Conservation (phyloP, 768 basidiomycete species). For the Mrakia hoshinonis region DNA sequence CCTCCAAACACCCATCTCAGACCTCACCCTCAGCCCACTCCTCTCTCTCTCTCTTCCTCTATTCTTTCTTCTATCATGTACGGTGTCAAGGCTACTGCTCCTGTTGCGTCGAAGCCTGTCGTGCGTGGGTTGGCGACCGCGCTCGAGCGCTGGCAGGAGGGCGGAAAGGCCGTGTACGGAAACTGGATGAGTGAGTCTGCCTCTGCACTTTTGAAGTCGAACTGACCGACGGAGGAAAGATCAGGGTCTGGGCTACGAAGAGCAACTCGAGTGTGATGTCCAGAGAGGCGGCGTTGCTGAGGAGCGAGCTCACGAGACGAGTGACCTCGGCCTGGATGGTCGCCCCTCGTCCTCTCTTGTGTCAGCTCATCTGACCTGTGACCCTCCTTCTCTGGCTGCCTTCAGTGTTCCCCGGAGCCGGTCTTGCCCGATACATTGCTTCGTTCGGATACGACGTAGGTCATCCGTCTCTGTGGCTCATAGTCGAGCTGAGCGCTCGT, state of each 20-base stretch:
- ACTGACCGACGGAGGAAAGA: too few relatives aligned
- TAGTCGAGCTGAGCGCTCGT: not conserved
- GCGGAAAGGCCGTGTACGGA: not conserved
- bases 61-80: not conserved
- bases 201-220: too few relatives aligned
- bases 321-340: not conserved
- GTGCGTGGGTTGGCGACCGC: not conserved
- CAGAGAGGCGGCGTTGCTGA: not conserved
- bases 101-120: not conserved
- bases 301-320: not conserved
- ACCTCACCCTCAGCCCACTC: not conserved
- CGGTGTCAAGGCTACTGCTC: not conserved
- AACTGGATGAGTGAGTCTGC: slow-evolving; percentile 11
- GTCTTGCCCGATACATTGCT: slow-evolving; percentile 4
- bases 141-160: not conserved
- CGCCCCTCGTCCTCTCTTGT: not conserved
- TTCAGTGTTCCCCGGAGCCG: slow-evolving; percentile 10
- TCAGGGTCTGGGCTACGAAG: too few relatives aligned
- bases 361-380: too few relatives aligned
- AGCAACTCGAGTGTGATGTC: too few relatives aligned
- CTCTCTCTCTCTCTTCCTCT: not conserved
- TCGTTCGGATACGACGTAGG: not conserved
- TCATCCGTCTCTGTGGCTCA: not conserved
- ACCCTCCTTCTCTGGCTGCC: not conserved
- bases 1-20: not conserved